Evolutionary conservation across 805 yeast genomes (phyloP).

Genomic region (Pichia cabralensis): DNA sequence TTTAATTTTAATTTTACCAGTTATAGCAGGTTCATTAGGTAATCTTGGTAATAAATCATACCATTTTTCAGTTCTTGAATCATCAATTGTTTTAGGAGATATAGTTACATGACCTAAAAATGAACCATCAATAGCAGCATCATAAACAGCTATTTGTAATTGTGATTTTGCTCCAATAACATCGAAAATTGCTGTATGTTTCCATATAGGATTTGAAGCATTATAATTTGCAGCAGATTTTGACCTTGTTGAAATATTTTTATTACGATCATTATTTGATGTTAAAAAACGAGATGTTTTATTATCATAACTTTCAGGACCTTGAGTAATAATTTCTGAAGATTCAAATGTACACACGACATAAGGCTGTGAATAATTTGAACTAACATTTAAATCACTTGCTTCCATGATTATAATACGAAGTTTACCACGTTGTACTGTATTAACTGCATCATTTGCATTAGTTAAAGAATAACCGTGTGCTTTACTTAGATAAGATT

Average conservation of each 20-base stretch:
- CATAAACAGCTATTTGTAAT: constrained; percentile 85
- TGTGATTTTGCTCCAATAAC: constrained; percentile 79
- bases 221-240: constrained; percentile 15
- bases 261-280: neutral
- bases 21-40: constrained; percentile 61
- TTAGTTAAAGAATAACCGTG: constrained; percentile 11
- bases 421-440: constrained; percentile 69
- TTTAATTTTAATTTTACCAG: constrained; percentile 69
- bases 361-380: constrained; percentile 60
- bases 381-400: constrained; percentile 46
- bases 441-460: constrained; percentile 17
- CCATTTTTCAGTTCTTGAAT: constrained; percentile 56
- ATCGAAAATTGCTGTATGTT: constrained; percentile 87
- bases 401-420: constrained; percentile 79
- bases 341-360: constrained; percentile 89
- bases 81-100: constrained; percentile 47
- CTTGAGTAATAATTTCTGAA: constrained; percentile 80
- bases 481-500: constrained; percentile 18
- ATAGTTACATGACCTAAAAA: constrained; percentile 80
- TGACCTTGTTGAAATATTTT: constrained; percentile 1
- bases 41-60: constrained; percentile 61
- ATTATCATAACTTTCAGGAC: constrained; percentile 44
- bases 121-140: constrained; percentile 68
- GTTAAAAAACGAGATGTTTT: too few species aligned
- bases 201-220: constrained; percentile 71